Conservation (phyloP, 1,284 basidiomycete genomes). For the Stygiomarasmius scandens region DNA sequence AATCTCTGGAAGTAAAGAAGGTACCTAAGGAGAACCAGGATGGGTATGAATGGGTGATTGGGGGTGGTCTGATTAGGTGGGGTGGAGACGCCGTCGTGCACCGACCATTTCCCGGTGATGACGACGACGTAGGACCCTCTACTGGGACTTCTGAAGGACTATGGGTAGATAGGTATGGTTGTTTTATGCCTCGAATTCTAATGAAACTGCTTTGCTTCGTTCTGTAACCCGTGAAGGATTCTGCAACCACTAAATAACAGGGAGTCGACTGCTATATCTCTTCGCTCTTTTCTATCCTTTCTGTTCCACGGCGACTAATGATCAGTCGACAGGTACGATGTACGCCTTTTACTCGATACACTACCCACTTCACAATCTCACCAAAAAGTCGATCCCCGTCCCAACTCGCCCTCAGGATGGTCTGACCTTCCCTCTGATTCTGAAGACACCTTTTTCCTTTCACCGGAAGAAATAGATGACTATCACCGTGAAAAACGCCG, state of each 20-base stretch:
- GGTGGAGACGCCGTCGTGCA: constrained; percentile 23
- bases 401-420: constrained; percentile 66
- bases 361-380: constrained; percentile 27
- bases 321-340: constrained; percentile 67
- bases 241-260: background rate
- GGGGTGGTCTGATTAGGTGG: constrained; percentile 52
- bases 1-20: constrained; percentile 46
- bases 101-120: constrained; percentile 6
- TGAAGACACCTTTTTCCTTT: constrained; percentile 81
- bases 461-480: constrained; percentile 66
- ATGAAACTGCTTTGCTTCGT: background rate
- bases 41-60: constrained; percentile 25
- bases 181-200: background rate
- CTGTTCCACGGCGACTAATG: constrained; percentile 14
- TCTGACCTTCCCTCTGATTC: constrained; percentile 80
- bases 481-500: constrained; percentile 68
- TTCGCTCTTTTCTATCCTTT: constrained; percentile 17
- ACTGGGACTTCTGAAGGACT: background rate
- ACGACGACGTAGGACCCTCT: background rate
- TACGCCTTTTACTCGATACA: constrained; percentile 69
- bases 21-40: constrained; percentile 3
- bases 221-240: background rate
- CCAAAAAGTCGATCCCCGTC: constrained; percentile 7
- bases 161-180: constrained; percentile 28
- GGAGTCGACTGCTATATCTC: background rate